A percentile compares a stretch with the other conserved stretches of the same genome.
phyloP scores from a whole-genome alignment of 192 early-diverging fungal species.

The Linnemannia hyalina region DNA sequence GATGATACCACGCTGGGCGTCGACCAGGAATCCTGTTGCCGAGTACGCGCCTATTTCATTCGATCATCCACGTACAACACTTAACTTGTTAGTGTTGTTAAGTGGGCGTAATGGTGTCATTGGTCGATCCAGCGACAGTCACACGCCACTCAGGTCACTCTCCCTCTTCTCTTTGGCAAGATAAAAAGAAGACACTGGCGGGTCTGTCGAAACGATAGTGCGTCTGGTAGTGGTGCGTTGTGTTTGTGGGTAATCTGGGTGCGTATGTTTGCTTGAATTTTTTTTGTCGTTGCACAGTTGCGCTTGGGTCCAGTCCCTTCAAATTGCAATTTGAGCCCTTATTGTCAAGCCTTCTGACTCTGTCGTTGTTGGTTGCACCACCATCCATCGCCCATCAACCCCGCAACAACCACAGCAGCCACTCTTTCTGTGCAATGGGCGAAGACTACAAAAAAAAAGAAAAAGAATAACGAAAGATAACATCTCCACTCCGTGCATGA shows the following conservation, averaged over 20 bases:
- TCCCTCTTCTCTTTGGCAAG: not conserved
- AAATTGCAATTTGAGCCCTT: too few species aligned
- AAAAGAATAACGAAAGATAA: not conserved
- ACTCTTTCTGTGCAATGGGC: not conserved
- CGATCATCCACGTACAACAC: not conserved
- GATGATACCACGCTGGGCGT: conserved; percentile 79
- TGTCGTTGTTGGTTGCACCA: not conserved
- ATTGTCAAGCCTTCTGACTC: too few species aligned
- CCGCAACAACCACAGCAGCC: not conserved
- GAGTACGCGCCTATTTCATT: conserved; percentile 61
- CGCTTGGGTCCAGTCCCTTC: not conserved
- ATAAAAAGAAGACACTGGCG: not conserved
- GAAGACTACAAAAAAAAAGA: not conserved
- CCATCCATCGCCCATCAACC: not conserved
- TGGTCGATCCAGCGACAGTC: not conserved
- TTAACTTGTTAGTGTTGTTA: not conserved
- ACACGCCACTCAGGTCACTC: not conserved
- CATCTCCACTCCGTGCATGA: not conserved
- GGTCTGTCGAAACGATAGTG: not conserved
- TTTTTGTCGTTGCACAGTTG: not conserved
- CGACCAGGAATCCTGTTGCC: conserved; percentile 85
- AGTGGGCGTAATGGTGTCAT: not conserved
- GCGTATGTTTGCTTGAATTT: not conserved
- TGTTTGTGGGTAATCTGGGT: not conserved
- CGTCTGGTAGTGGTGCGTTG: not conserved